Conservation (phyloP, 2,329 filamentous ascomycete species). For the Phialocephala subalpina region DNA sequence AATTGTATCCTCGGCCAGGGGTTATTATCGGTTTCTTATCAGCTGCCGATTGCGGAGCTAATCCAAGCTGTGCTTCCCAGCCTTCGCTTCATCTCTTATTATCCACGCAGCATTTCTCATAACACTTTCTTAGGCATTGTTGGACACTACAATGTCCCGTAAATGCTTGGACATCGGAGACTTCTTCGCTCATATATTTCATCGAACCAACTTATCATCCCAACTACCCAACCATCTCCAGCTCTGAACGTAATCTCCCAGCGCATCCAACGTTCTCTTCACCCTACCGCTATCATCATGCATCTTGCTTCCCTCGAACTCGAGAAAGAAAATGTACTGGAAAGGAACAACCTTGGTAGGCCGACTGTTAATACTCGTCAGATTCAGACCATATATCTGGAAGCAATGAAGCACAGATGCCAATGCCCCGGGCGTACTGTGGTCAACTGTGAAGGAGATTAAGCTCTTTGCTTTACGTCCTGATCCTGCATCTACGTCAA, state of each 20-base stretch:
- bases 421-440: conserved; percentile 80
- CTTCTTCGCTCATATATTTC: not conserved
- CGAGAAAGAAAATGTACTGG: conserved; percentile 95
- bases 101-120: not conserved
- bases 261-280: conserved; percentile 64
- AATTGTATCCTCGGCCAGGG: not conserved
- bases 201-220: conserved; percentile 46
- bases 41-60: conserved; percentile 1
- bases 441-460: conserved; percentile 83
- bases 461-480: conserved; percentile 68
- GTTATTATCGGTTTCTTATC: conserved; percentile 9
- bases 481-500: conserved; percentile 31
- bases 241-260: conserved; percentile 64
- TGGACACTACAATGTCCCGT: too few species aligned
- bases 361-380: conserved; percentile 90
- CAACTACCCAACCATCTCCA: conserved; percentile 78
- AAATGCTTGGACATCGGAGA: too few species aligned
- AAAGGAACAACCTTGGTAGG: conserved; percentile 80
- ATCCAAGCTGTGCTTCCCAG: not conserved
- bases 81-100: not conserved
- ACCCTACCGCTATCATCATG: conserved; percentile 65
- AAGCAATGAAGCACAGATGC: conserved; percentile 85
- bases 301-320: conserved; percentile 74
- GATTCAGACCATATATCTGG: conserved; percentile 73
- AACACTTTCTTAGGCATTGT: too few species aligned